Evolutionary conservation across 2,329 filamentous ascomycete species (phyloP).

Genomic region (Curvularia lunata): DNA sequence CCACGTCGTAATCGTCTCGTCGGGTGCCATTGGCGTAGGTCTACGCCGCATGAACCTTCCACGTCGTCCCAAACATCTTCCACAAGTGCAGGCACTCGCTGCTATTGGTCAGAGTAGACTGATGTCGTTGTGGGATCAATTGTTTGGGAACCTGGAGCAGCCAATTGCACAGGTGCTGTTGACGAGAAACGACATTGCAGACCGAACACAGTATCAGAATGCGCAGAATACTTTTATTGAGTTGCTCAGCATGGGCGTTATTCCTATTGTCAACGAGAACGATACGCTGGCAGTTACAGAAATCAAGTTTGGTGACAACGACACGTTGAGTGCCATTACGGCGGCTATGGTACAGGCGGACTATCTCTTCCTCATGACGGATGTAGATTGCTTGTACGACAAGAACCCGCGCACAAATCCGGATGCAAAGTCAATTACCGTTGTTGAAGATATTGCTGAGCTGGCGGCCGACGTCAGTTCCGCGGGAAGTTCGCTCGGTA

Average conservation of each 20-base stretch:
- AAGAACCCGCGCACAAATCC: slow-evolving; percentile 88
- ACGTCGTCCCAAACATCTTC: slow-evolving; percentile 86
- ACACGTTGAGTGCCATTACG: slow-evolving; percentile 94
- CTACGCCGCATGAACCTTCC: slow-evolving; percentile 88
- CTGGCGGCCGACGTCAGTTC: slow-evolving; percentile 90
- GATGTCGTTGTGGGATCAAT: slow-evolving; percentile 92
- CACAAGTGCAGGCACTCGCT: slow-evolving; percentile 88
- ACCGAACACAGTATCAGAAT: slow-evolving; percentile 94
- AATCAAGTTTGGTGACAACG: slow-evolving; percentile 99
- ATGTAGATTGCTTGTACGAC: slow-evolving; percentile 96
- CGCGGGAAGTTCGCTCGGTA: slow-evolving; percentile 86
- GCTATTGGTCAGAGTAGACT: slow-evolving; percentile 95
- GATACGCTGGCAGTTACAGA: slow-evolving; percentile 96
- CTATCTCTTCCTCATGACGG: slow-evolving; percentile 97
- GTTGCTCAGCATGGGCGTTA: slow-evolving; percentile 90
- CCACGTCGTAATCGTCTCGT: slow-evolving; percentile 93
- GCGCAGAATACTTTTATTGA: slow-evolving; percentile 94
- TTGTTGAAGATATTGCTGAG: slow-evolving; percentile 85
- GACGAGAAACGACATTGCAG: slow-evolving; percentile 94
- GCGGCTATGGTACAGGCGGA: slow-evolving; percentile 97
- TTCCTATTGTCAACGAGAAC: slow-evolving; percentile 98
- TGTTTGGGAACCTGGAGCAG: slow-evolving; percentile 86
- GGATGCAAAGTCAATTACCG: slow-evolving; percentile 86
- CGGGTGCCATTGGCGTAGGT: slow-evolving; percentile 93
- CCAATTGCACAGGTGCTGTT: slow-evolving; percentile 94